Conservation (phyloP, 176 grass and related monocot genomes). For the Aegilops longissima region DNA sequence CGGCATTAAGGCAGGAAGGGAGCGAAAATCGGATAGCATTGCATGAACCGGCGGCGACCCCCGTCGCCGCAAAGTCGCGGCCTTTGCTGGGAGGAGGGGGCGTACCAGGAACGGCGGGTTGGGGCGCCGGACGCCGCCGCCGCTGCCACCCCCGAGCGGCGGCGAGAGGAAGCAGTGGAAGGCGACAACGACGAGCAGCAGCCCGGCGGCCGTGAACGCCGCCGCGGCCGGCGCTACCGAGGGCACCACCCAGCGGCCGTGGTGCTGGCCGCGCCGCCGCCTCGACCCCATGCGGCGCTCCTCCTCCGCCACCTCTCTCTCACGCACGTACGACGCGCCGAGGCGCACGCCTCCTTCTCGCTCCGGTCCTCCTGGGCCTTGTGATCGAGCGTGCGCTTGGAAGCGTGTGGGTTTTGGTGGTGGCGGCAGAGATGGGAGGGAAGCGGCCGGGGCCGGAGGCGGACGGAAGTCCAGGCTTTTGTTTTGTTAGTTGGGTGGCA, state of each 20-base stretch:
- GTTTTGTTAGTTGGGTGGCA: conserved; percentile 30
- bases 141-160: conserved; percentile 29
- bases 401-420: neutral
- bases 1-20: conserved; percentile 14
- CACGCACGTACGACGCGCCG: neutral
- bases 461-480: neutral
- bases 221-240: conserved; percentile 48
- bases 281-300: conserved; percentile 46
- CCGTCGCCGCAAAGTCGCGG: conserved; percentile 5
- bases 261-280: conserved; percentile 58
- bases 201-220: conserved; percentile 45
- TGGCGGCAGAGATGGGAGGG: neutral
- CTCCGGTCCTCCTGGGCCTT: neutral
- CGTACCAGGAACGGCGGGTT: conserved; percentile 45
- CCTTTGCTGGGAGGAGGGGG: neutral
- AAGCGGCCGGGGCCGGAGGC: neutral
- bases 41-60: neutral
- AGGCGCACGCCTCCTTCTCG: neutral
- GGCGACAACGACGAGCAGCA: conserved; percentile 64
- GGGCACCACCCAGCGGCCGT: conserved; percentile 59
- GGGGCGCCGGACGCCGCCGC: conserved; percentile 24
- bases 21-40: conserved; percentile 28
- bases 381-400: neutral
- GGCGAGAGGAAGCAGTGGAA: conserved; percentile 77
- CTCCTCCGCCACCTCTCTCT: neutral